These are phyloP conservation scores for Leptographium lundbergii DNA, from an alignment of 2,329 filamentous ascomycete genomes.

Conservation along the genomic window DNA sequence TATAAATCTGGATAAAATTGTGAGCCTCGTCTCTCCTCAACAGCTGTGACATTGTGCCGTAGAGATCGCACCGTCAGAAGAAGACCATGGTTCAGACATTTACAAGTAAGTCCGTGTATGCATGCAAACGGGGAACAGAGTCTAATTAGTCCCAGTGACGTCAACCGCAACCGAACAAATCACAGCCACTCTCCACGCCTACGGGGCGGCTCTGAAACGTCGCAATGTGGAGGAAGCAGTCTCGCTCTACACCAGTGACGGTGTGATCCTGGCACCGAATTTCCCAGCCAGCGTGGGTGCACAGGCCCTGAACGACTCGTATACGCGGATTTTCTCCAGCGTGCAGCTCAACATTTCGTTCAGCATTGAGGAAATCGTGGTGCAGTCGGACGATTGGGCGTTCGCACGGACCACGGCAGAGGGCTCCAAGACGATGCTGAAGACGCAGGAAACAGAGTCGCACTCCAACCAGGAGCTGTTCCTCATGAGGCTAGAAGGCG, in stretches of 20 bases:
- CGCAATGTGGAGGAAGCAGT: conserved; percentile 2
- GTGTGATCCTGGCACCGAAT: conserved; percentile 3
- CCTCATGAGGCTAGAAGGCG: neutral
- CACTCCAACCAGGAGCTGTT: conserved; percentile 4
- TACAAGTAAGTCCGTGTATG: neutral
- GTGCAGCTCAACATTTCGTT: conserved; percentile 1
- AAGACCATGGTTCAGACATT: neutral
- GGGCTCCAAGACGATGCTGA: conserved; percentile 2
- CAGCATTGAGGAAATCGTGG: neutral
- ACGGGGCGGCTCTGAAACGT: conserved; percentile 3
- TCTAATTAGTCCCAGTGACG: neutral
- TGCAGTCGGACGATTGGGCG: conserved; percentile 1
- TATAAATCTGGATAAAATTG: neutral
- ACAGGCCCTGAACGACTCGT: neutral
- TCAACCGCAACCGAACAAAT: neutral
- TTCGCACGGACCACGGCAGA: conserved; percentile 3
- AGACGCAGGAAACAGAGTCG: neutral
- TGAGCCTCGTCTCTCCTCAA: neutral
- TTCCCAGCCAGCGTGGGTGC: neutral
- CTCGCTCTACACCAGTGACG: conserved; percentile 1
- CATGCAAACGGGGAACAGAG: neutral
- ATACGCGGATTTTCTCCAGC: conserved; percentile 3
- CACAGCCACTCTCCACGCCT: conserved; percentile 2
- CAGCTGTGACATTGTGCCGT: too few species aligned
- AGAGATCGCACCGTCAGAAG: too few species aligned